These are phyloP conservation scores for Macrotyloma uniflorum DNA, from an alignment of 306 rosid species.

Conservation along the genomic window DNA sequence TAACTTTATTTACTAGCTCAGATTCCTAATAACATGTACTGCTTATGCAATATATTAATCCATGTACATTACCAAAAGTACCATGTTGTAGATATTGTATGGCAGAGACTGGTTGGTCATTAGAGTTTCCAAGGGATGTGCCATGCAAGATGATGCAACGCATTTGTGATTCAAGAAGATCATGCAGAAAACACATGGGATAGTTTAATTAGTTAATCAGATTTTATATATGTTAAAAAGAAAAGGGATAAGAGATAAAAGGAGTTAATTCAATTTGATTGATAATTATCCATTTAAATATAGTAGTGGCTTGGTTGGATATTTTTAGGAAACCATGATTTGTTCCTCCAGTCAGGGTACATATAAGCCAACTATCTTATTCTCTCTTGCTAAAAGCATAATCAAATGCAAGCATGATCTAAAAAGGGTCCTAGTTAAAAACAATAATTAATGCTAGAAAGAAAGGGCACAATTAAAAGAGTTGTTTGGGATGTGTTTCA, in stretches of 20 bases:
- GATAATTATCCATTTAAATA: background rate
- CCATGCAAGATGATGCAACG: background rate
- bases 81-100: background rate
- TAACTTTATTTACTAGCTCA: constrained; percentile 7
- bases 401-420: constrained; percentile 62
- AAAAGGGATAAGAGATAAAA: background rate
- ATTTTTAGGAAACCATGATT: constrained; percentile 33
- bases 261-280: background rate
- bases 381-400: constrained; percentile 46
- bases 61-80: background rate
- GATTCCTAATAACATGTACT: background rate
- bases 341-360: constrained; percentile 36
- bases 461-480: constrained; percentile 58
- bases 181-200: background rate
- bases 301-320: background rate
- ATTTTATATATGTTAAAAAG: background rate
- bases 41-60: background rate
- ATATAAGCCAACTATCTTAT: constrained; percentile 82
- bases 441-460: constrained; percentile 59
- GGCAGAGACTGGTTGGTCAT: background rate
- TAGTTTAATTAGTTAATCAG: background rate
- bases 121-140: background rate
- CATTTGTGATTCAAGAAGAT: constrained; percentile 23
- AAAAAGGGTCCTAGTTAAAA: constrained; percentile 56
- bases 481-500: constrained; percentile 55